Evolutionary conservation across 2,329 filamentous ascomycete genomes (phyloP), one percentile per base, ranked within the genome.

Genomic region (Nigrospora sphaerica): DNA sequence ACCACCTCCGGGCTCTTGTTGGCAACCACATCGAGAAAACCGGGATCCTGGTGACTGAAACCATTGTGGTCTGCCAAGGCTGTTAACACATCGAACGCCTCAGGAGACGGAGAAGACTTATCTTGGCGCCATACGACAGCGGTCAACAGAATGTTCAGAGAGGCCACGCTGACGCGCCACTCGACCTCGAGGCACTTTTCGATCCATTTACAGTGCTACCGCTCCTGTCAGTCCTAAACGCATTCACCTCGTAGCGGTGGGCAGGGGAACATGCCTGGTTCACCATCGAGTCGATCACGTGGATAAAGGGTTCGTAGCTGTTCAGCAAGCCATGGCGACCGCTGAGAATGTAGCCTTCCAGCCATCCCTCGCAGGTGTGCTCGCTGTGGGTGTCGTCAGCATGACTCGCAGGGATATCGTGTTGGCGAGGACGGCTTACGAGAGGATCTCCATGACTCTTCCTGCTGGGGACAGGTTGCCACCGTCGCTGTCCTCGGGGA

Each of bases 271-370:
- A 45, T 63, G 73, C 70, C 62, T 88, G 86, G 62, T 88, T 89
- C 49, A 91, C 86, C 86, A 91, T 91, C 1, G 83, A 88, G 64
- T 90, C 85, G 56, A 91, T 88, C 57, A 91, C 80, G 59, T 90
- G 85, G 49, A 90, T 86, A 60, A 91, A 91, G 0, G 86, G 85
- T 63, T 91, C 86, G 67, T 91, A 91, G 60, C 81, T 86, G 74
- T 89, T 90, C 49, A 91, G 75, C 49, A 91, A 62, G 12, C 86
- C 86, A 53, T 90, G 86, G 6, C 86, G 77, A 28, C 86, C 86
- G 46, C 80, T 87, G 3, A 91, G 73, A 37, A 88, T 67, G 60
- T 90, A 91, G 3, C 86, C 86, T 68, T 91, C 86, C 14, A 91
- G 72, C 86, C 86, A 91, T 23, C 85, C 86, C 63, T 91, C 86